A percentile compares a stretch with the other conserved stretches of the same genome.
phyloP scores from a whole-genome alignment of 1,139 yeast species.

The Blastobotrys ciferrii region DNA sequence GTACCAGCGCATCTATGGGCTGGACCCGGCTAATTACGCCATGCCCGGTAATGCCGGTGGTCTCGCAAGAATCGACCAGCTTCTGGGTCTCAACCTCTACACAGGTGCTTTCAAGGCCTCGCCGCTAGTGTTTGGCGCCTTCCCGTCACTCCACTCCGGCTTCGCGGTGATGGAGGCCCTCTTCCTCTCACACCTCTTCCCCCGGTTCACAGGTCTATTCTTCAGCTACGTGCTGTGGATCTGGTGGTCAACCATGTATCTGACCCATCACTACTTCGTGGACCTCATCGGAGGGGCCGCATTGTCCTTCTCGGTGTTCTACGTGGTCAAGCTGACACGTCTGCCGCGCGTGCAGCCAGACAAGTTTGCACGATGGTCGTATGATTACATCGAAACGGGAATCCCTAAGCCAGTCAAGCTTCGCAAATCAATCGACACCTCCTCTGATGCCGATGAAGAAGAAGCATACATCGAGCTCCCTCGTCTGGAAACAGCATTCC shows the following conservation, averaged over 20 bases:
- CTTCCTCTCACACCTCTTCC: conserved; percentile 79
- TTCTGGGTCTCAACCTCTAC: conserved; percentile 81
- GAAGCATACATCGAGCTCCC: conserved; percentile 28
- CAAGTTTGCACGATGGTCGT: conserved; percentile 85
- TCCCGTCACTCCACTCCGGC: conserved; percentile 94
- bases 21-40: conserved; percentile 85
- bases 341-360: conserved; percentile 66
- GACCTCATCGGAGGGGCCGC: conserved; percentile 90
- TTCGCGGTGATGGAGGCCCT: conserved; percentile 92
- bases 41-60: conserved; percentile 99
- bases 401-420: conserved; percentile 31
- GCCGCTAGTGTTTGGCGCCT: conserved; percentile 96
- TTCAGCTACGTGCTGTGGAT: conserved; percentile 80
- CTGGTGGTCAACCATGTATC: conserved; percentile 98
- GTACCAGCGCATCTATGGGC: conserved; percentile 85
- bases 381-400: conserved; percentile 45
- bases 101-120: conserved; percentile 82
- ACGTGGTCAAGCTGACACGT: conserved; percentile 67
- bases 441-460: conserved; percentile 21
- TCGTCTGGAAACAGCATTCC: conserved; percentile 6
- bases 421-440: conserved; percentile 33
- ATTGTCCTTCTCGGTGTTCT: conserved; percentile 67
- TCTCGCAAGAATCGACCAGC: conserved; percentile 76
- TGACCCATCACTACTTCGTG: conserved; percentile 91
- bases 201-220: conserved; percentile 61